Evolutionary conservation across 2,329 filamentous ascomycete species (phyloP).

Genomic region (Phoma sp.): DNA sequence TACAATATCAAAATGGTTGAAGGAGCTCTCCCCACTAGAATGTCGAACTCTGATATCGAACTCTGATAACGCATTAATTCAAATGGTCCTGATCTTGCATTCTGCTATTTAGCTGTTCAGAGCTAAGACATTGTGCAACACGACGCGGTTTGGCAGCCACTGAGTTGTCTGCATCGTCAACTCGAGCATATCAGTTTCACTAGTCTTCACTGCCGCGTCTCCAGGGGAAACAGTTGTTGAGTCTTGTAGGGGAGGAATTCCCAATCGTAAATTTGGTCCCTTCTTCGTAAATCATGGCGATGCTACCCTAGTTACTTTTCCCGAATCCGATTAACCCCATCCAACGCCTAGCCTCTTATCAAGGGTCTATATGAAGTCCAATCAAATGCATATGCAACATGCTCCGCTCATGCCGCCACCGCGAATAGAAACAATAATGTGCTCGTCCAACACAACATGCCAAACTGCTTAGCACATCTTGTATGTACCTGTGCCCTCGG

Average conservation of each 20-base stretch:
- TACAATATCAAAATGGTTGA: too few relatives aligned
- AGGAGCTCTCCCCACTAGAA: too few relatives aligned
- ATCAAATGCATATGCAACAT: constrained; percentile 15
- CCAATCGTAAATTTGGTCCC: constrained; percentile 43
- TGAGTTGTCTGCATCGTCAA: too few relatives aligned
- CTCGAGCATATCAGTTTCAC: too few relatives aligned
- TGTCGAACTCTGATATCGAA: too few relatives aligned
- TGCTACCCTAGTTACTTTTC: constrained; percentile 42
- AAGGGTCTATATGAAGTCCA: constrained; percentile 16
- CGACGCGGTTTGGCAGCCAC: too few relatives aligned
- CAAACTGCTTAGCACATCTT: constrained; percentile 61
- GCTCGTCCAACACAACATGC: not conserved
- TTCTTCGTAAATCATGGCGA: constrained; percentile 41
- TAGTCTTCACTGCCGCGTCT: not conserved
- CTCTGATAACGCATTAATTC: too few relatives aligned
- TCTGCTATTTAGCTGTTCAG: too few relatives aligned
- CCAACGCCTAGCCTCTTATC: constrained; percentile 15
- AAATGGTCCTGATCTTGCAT: too few relatives aligned
- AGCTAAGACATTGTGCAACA: too few relatives aligned
- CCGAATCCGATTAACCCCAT: constrained; percentile 6
- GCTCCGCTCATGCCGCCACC: constrained; percentile 1
- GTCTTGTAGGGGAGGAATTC: constrained; percentile 45
- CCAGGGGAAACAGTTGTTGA: not conserved
- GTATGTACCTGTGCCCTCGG: constrained; percentile 76
- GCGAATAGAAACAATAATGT: constrained; percentile 1